Evolutionary conservation across 805 yeast species (phyloP), one percentile per base, ranked within the genome.

Genomic region (Monosporozyma servazzii): DNA sequence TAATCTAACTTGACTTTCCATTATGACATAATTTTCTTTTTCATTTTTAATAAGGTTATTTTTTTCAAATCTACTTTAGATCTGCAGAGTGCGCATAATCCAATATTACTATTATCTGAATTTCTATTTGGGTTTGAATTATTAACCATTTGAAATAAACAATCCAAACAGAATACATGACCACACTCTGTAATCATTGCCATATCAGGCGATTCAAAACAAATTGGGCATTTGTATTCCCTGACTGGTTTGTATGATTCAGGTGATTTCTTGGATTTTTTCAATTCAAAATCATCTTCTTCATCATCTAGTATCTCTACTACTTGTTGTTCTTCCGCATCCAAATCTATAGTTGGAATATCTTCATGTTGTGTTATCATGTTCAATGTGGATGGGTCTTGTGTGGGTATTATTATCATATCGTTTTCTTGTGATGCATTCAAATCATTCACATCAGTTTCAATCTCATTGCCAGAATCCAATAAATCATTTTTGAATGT

Each of bases 171-270:
- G 57, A 74, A 79, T 2, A 76, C 66, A 60, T 80, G 85, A 0
- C 85, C 85, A 64, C 85, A 80, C 0, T 77, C 75, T 3, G 79
- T 70, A 17, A 75, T 75, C 30, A 73, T 71, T 1, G 82, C 75
- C 6, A 67, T 57, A 15, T 68, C 73, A 2, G 81, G 79, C 4
- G 75, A 71, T 8, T 79, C 84, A 59, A 80, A 74, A 50, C 85
- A 80, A 20, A 80, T 75, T 0, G 82, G 80, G 59, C 85, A 79
- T 31, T 62, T 64, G 29, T 71, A 71, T 15, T 70, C 70, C 33
- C 64, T 64, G 27, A 71, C 60, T 2, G 69, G 59, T 44, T 66
- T 69, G 56, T 56, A 51, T 50, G 60, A 29, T 54, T 3, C 37
- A 51, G 53, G 23, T 64, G 56, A 29, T 54, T 50, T 46, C 51